Percentiles rank a stretch among this genome's conserved stretches.
Conservation (phyloP, 768 basidiomycete species). For the Leccinellum rugosiceps region DNA sequence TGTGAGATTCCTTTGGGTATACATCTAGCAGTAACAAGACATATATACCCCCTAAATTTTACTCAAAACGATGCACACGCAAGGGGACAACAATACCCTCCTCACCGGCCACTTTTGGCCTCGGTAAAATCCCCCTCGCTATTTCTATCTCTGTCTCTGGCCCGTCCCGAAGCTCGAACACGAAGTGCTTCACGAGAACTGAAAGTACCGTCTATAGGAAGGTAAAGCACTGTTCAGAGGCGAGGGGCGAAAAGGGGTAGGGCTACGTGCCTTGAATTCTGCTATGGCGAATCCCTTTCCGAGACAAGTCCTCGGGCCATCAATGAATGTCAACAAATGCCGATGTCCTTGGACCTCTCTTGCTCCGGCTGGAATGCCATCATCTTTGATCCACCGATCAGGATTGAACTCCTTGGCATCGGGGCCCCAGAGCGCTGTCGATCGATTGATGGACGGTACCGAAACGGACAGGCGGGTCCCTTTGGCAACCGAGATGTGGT, state of each 20-base stretch:
- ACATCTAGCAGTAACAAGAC: no score
- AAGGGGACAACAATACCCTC: conserved; percentile 15
- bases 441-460: conserved; percentile 46
- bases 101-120: conserved; percentile 24
- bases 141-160: conserved; percentile 13
- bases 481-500: conserved; percentile 43
- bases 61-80: conserved; percentile 5
- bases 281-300: conserved; percentile 11
- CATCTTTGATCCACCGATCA: conserved; percentile 55
- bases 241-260: not conserved
- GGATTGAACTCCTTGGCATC: conserved; percentile 59
- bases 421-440: conserved; percentile 57
- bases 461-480: conserved; percentile 45
- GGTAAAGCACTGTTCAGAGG: not conserved
- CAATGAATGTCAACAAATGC: conserved; percentile 50
- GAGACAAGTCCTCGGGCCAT: conserved; percentile 45
- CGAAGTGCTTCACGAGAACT: conserved; percentile 37
- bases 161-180: conserved; percentile 23
- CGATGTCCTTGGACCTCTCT: conserved; percentile 49
- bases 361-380: conserved; percentile 25
- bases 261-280: conserved; percentile 20
- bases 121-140: conserved; percentile 11
- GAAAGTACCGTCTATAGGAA: conserved; percentile 38
- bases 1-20: no score
- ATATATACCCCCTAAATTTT: not conserved